Evolutionary conservation across 1,284 basidiomycete species (phyloP).

Genomic region (Flammula alnicola): DNA sequence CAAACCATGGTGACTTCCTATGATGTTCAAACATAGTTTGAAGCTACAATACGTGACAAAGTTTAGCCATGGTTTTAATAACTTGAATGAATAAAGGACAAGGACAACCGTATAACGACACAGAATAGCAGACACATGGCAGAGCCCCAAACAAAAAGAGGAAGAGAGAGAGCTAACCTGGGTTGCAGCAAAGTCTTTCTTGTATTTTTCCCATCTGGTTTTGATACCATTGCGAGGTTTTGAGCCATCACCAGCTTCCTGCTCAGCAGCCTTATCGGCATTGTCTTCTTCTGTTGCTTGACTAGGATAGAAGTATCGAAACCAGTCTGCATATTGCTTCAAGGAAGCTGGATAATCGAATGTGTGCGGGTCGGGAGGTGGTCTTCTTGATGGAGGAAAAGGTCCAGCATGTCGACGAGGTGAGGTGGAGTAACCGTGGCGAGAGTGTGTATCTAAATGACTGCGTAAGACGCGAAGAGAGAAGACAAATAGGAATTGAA

Average conservation of each 20-base stretch:
- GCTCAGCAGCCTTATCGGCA: slow-evolving; percentile 79
- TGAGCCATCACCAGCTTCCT: slow-evolving; percentile 77
- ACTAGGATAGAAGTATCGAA: slow-evolving; percentile 78
- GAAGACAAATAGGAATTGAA: slow-evolving; percentile 14
- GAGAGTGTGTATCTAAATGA: slow-evolving; percentile 63
- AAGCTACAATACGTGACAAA: slow-evolving; percentile 63
- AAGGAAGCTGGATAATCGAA: slow-evolving; percentile 82
- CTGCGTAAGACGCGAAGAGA: slow-evolving; percentile 14
- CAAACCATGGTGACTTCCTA: slow-evolving; percentile 91
- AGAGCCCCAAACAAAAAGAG: slow-evolving; percentile 21
- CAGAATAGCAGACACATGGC: slow-evolving; percentile 22
- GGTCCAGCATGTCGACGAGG: slow-evolving; percentile 52
- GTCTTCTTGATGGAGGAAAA: slow-evolving; percentile 56
- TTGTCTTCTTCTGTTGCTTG: slow-evolving; percentile 79
- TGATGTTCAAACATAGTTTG: slow-evolving; percentile 93
- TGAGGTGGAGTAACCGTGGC: slow-evolving; percentile 68
- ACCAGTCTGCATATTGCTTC: slow-evolving; percentile 92
- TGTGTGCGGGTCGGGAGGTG: slow-evolving; percentile 80
- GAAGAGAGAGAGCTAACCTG: slow-evolving; percentile 69
- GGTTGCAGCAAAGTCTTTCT: slow-evolving; percentile 82
- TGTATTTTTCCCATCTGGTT: slow-evolving; percentile 87
- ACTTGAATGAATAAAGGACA: slow-evolving; percentile 21
- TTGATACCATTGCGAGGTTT: slow-evolving; percentile 82
- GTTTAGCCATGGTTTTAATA: slow-evolving; percentile 23
- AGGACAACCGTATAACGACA: slow-evolving; percentile 26